Conservation (phyloP, 1,284 basidiomycete species). For the Agroathelia rolfsii region DNA sequence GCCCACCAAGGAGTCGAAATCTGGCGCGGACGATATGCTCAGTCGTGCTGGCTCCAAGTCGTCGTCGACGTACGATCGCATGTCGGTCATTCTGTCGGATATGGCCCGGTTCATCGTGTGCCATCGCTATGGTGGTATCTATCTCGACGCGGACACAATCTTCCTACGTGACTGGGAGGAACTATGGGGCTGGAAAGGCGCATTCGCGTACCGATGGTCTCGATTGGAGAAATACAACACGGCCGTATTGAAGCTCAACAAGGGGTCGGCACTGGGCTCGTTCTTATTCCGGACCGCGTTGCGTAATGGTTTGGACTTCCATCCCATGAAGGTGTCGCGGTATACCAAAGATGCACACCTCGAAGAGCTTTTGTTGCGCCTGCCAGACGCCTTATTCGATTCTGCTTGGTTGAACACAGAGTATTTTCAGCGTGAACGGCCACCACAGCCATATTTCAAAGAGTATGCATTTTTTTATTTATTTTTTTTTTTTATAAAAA, state of each 20-base stretch:
- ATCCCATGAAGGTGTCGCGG: slow-evolving; percentile 66
- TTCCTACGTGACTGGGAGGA: slow-evolving; percentile 79
- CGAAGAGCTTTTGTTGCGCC: slow-evolving; percentile 52
- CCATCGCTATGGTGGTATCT: slow-evolving; percentile 72
- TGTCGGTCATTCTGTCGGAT: slow-evolving; percentile 70
- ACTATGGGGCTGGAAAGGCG: slow-evolving; percentile 72
- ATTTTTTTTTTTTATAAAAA: slow-evolving; percentile 1
- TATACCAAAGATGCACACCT: slow-evolving; percentile 64
- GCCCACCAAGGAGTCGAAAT: slow-evolving; percentile 10
- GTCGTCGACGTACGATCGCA: slow-evolving; percentile 54
- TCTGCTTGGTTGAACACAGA: slow-evolving; percentile 76
- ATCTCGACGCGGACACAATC: slow-evolving; percentile 73
- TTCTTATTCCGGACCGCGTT: slow-evolving; percentile 72
- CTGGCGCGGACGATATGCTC: slow-evolving; percentile 38
- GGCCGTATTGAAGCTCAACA: slow-evolving; percentile 66
- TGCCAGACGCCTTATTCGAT: slow-evolving; percentile 74
- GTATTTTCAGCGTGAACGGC: slow-evolving; percentile 65
- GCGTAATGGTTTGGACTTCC: slow-evolving; percentile 71
- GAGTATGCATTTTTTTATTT: slow-evolving; percentile 32
- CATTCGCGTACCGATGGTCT: slow-evolving; percentile 74
- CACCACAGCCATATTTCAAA: slow-evolving; percentile 71
- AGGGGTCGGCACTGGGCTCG: slow-evolving; percentile 58
- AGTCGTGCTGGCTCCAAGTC: slow-evolving; percentile 60
- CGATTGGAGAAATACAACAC: slow-evolving; percentile 71
- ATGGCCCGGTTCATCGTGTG: slow-evolving; percentile 76